These are phyloP conservation scores for Hylodesmum podocarpum DNA, from an alignment of 306 rosid species.

Conservation along the genomic window DNA sequence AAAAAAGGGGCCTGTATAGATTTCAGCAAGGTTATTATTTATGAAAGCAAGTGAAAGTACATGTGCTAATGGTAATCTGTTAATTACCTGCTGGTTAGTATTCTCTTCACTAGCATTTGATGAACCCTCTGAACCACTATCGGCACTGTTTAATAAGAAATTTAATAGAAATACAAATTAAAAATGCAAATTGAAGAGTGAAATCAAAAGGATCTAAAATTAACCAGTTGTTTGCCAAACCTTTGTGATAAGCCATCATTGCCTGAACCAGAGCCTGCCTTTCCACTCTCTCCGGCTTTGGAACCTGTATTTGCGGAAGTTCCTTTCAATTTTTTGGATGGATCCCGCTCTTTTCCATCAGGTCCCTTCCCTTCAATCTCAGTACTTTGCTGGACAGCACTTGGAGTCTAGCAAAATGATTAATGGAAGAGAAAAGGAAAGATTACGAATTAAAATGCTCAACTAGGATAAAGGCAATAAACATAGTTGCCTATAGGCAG, in stretches of 20 bases:
- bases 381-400: conserved; percentile 37
- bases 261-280: conserved; percentile 88
- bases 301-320: conserved; percentile 53
- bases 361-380: conserved; percentile 68
- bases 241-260: conserved; percentile 91
- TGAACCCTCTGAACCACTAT: conserved; percentile 87
- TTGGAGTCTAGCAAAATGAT: conserved; percentile 59
- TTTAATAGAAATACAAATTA: conserved; percentile 1
- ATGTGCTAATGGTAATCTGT: neutral
- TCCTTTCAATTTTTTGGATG: conserved; percentile 71
- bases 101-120: conserved; percentile 89
- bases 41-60: conserved; percentile 20
- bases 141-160: conserved; percentile 51
- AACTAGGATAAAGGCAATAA: neutral
- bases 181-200: conserved; percentile 9
- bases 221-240: conserved; percentile 46
- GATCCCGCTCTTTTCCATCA: conserved; percentile 71
- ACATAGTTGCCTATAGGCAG: neutral
- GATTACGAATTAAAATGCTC: conserved; percentile 18
- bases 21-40: neutral
- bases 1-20: neutral
- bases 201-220: conserved; percentile 24
- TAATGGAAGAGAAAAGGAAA: neutral
- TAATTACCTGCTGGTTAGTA: conserved; percentile 69
- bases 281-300: conserved; percentile 79